Conservation (phyloP, 2,329 filamentous ascomycete genomes). For the Rutstroemia sp. region DNA sequence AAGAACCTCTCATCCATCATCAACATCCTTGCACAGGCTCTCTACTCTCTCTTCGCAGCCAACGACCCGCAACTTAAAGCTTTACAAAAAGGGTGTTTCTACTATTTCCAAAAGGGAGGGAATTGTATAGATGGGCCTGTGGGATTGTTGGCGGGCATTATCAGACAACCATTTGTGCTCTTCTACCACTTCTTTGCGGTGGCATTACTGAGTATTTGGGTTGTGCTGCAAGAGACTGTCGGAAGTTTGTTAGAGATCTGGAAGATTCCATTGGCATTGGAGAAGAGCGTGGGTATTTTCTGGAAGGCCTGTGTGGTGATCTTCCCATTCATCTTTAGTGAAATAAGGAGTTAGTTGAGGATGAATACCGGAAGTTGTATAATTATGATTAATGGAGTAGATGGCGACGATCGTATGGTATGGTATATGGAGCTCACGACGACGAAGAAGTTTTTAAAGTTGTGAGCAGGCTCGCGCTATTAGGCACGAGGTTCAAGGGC, state of each 20-base stretch:
- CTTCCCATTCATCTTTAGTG: constrained; percentile 69
- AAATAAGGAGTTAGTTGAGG: constrained; percentile 38
- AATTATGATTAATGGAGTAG: too few relatives aligned
- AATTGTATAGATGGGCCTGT: constrained; percentile 71
- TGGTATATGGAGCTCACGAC: too few relatives aligned
- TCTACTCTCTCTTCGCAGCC: constrained; percentile 88
- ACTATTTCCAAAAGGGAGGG: constrained; percentile 74
- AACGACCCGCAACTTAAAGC: constrained; percentile 68
- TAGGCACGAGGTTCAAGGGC: too few relatives aligned
- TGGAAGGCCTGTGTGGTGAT: constrained; percentile 79
- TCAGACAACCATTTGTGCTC: constrained; percentile 68
- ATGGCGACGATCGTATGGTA: too few relatives aligned
- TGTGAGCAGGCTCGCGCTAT: too few relatives aligned
- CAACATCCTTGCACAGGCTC: constrained; percentile 93
- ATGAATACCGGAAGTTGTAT: too few relatives aligned
- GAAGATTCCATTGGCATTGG: constrained; percentile 56
- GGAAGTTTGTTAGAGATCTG: constrained; percentile 41
- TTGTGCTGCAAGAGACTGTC: constrained; percentile 38
- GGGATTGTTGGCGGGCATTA: constrained; percentile 73
- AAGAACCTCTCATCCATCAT: constrained; percentile 81
- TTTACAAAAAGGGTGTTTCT: constrained; percentile 85
- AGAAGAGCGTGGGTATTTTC: constrained; percentile 63
- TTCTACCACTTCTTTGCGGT: constrained; percentile 94
- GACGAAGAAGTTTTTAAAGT: too few relatives aligned
- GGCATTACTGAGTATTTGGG: constrained; percentile 79